These are phyloP conservation scores for Sugiyamaella castrensis DNA, from an alignment of 1,139 yeast species.

Conservation along the genomic window DNA sequence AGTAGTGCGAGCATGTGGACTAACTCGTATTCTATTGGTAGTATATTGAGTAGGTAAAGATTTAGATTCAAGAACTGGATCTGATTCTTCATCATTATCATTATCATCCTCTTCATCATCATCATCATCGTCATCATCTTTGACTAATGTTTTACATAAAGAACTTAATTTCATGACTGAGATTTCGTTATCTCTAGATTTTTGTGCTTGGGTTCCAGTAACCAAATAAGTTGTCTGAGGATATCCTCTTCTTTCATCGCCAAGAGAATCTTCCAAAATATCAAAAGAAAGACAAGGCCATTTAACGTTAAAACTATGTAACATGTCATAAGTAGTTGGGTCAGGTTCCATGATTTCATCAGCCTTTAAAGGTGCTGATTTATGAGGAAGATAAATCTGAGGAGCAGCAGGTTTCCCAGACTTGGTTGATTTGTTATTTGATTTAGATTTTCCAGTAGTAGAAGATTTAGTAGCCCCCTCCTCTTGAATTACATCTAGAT, in stretches of 20 bases:
- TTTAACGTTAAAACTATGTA: slow-evolving; percentile 88
- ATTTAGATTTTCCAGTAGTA: slow-evolving; percentile 36
- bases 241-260: slow-evolving; percentile 81
- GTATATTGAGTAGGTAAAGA: slow-evolving; percentile 73
- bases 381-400: slow-evolving; percentile 74
- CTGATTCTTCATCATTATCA: slow-evolving; percentile 72
- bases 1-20: slow-evolving; percentile 71
- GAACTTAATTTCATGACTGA: slow-evolving; percentile 80
- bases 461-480: no score
- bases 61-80: slow-evolving; percentile 87
- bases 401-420: slow-evolving; percentile 19
- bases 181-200: slow-evolving; percentile 82
- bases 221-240: slow-evolving; percentile 86
- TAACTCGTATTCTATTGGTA: slow-evolving; percentile 83
- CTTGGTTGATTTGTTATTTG: slow-evolving; percentile 38
- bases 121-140: slow-evolving; percentile 70
- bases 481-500: slow-evolving; percentile 40
- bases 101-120: slow-evolving; percentile 72
- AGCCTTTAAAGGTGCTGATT: slow-evolving; percentile 86
- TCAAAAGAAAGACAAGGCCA: slow-evolving; percentile 98
- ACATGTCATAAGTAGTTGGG: slow-evolving; percentile 93
- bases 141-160: slow-evolving; percentile 77
- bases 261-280: slow-evolving; percentile 79
- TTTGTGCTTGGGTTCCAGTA: slow-evolving; percentile 93
- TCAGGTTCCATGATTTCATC: slow-evolving; percentile 97